Base-by-base conservation (phyloP, 164 flowering plant genomes). In the Chimonanthus salicifolius region DNA sequence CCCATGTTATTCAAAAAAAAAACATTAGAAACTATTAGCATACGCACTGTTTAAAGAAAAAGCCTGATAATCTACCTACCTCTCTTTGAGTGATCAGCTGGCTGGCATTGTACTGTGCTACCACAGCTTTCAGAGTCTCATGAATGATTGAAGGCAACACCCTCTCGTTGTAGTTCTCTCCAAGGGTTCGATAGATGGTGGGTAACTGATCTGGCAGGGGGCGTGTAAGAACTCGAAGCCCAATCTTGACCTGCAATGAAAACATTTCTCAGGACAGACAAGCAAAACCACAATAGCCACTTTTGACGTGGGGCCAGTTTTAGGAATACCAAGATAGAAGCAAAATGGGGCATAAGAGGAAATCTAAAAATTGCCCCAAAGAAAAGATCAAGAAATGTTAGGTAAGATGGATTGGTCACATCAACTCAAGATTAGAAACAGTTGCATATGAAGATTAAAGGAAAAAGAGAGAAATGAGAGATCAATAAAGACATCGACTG, bases 81-180 rank as follows among this genome's bases (percentile, higher is more conserved):
- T 81, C 86, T 72, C 86, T 78, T 72, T 82, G 83, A 70, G 86
- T 84, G 70, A 85, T 67, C 8, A 85, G 80, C 67, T 85, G 86
- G 58, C 79, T 79, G 46, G 86, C 86, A 78, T 84, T 82, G 75
- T 80, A 85, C 50, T 81, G 84, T 21, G 84, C 86, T 9, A 85
- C 84, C 75, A 85, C 86, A 79, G 85, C 82, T 54, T 85, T 85
- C 74, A 85, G 63, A 48, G 84, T 80, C 75, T 85, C 86, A 74
- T 85, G 83, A 74, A 80, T 76, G 20, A 85, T 82, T 5, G 86
- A 85, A 72, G 88, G 88, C 33, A 85, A 74, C 54, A 84, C 88
- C 68, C 81, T 83, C 65, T 85, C 85, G 70, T 82, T 77, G 50
- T 77, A 84, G 62, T 84, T 78, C 75, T 80, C 80, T 15, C 88